Evolutionary conservation across 139 green algal genomes (phyloP).

Genomic region (Raphidocelis subcapitata): DNA sequence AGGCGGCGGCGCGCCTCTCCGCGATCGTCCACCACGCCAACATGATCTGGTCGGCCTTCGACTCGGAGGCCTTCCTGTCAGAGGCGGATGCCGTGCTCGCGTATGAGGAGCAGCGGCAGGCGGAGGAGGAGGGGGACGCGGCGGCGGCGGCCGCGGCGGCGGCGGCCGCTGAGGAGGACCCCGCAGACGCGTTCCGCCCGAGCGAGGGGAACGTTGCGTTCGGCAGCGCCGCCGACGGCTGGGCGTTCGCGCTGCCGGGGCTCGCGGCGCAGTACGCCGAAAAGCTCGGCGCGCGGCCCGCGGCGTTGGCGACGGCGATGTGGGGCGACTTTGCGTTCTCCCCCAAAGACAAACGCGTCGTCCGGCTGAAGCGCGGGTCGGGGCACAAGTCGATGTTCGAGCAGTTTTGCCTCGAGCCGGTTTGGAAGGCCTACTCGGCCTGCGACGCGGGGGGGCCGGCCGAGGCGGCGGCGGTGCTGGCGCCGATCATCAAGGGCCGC

Average conservation of each 20-base stretch:
- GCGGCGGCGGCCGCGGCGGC: background rate
- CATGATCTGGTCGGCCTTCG: slow-evolving; percentile 89
- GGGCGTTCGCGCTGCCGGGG: slow-evolving; percentile 84
- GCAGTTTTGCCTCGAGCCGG: slow-evolving; percentile 81
- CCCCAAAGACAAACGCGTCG: slow-evolving; percentile 89
- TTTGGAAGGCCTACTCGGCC: slow-evolving; percentile 77
- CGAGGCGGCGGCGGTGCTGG: slow-evolving; percentile 46
- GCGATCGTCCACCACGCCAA: slow-evolving; percentile 93
- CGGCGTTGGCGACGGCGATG: slow-evolving; percentile 54
- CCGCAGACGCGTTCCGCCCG: slow-evolving; percentile 65
- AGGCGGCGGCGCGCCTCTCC: slow-evolving; percentile 77
- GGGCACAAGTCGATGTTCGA: slow-evolving; percentile 93
- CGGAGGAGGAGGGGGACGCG: slow-evolving; percentile 10
- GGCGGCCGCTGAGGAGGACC: slow-evolving; percentile 58
- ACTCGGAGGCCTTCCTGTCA: slow-evolving; percentile 83
- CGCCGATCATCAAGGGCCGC: slow-evolving; percentile 68
- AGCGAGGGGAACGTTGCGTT: slow-evolving; percentile 94
- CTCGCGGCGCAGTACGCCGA: slow-evolving; percentile 93
- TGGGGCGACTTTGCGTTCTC: slow-evolving; percentile 91
- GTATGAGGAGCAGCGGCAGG: slow-evolving; percentile 42
- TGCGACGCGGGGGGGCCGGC: slow-evolving; percentile 57
- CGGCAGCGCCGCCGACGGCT: slow-evolving; percentile 90
- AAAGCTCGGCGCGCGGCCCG: slow-evolving; percentile 78
- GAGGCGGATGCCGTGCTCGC: slow-evolving; percentile 91
- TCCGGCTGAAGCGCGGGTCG: slow-evolving; percentile 53